phyloP scores from a whole-genome alignment of 345 rosid genomes.

The Aegle marmelos region DNA sequence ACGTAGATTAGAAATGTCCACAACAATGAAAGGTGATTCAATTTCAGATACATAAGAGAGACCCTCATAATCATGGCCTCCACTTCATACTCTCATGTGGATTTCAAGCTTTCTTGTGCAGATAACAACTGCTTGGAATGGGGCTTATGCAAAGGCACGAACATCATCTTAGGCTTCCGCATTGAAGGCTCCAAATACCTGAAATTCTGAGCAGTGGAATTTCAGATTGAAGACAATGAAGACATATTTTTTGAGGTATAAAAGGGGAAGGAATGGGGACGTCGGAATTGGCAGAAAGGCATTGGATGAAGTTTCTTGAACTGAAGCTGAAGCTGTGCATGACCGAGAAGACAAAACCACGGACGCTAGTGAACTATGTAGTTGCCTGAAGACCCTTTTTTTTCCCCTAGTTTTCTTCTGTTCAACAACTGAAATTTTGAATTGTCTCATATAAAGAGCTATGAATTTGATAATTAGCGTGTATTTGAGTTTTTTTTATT shows the following conservation, averaged over 20 bases:
- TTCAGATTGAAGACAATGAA: background rate
- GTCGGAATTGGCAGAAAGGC: slow-evolving; percentile 24
- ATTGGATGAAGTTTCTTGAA: slow-evolving; percentile 41
- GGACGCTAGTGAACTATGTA: slow-evolving; percentile 8
- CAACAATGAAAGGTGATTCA: background rate
- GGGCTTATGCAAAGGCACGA: background rate
- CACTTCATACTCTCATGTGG: background rate
- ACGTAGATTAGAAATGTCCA: background rate
- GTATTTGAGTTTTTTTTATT: too few species aligned
- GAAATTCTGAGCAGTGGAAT: background rate
- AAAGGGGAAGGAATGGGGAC: background rate
- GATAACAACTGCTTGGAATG: slow-evolving; percentile 1
- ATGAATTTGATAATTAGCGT: background rate
- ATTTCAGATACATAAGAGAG: background rate
- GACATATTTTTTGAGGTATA: background rate
- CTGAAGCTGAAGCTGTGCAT: background rate
- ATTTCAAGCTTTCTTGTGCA: background rate
- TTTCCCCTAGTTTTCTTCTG: background rate
- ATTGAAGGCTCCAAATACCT: background rate
- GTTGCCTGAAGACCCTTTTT: slow-evolving; percentile 19
- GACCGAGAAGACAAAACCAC: slow-evolving; percentile 11
- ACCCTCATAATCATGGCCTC: slow-evolving; percentile 4
- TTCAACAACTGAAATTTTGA: background rate
- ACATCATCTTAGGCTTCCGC: background rate
- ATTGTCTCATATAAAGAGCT: background rate